Base-by-base conservation (phyloP, 129 eudicot genomes). In the Escallonia rubra region DNA sequence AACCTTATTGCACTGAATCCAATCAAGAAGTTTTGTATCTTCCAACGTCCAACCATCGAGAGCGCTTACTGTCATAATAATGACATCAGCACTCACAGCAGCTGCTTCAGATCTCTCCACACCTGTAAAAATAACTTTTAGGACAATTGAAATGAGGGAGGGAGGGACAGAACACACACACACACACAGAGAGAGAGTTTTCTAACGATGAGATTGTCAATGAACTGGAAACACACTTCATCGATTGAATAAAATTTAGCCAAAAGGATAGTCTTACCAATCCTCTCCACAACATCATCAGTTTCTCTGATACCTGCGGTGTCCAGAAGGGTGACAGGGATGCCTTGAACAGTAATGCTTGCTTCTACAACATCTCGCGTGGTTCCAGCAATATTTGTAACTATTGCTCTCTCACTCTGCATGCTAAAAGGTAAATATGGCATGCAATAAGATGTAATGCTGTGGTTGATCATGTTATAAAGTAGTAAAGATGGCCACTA, bases 341-440 rank as follows among this genome's bases (percentile, higher is more conserved):
- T 89, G 23, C 98, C 98, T 8, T 79, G 81, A 74, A 93, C 90
- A 6, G 86, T 76, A 41, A 93, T 81, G 75, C 74, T 87, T 45
- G 95, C 98, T 79, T 93, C 98, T 68, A 93, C 83, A 42, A 93
- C 66, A 77, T 93, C 98, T 63, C 98, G 78, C 60, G 98, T 93
- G 7, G 98, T 93, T 61, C 98, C 98, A 72, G 98, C 96, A 82
- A 93, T 80, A 69, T 93, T 83, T 64, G 99, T 93, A 57, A 93
- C 99, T 70, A 93, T 93, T 52, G 99, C 99, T 70, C 90, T 86
- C 86, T 93, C 96, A 93, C 87, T 93, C 99, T 89, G 99, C 78
- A 86, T 64, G 86, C 99, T 93, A 93, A 80, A 73, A 75, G 40
- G 78, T 68, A 76, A 65, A 76, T 78, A 73, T 69, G 71, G 43